Base-by-base conservation (phyloP, 1,284 basidiomycete species). In the Heliocybe sulcata region DNA sequence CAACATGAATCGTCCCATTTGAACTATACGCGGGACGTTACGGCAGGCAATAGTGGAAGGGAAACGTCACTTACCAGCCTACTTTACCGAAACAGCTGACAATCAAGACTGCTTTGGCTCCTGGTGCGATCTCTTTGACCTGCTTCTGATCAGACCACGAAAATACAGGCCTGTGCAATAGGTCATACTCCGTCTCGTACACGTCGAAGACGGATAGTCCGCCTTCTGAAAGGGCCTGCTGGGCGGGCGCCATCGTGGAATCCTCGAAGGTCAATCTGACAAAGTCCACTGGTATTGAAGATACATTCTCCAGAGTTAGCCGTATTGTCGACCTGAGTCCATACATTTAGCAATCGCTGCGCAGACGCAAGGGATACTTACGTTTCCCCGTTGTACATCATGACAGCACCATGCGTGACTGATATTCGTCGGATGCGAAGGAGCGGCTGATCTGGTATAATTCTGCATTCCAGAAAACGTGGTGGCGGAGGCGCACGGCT, bases 301-400 rank as follows among this genome's bases (percentile, higher is more conserved):
- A 95, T 2, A 90, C 82, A 64, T 99, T 99, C 67, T 94, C 90
- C 11, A 99, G 72, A 0, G 88, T 92, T 52, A 98, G 77, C 2
- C 86, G 85, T 52, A 98, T 85, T 0, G 73, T 82, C 1, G 89
- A 88, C 63, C 93, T 96, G 60, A 22, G 53, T 20, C 33, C 3
- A 53, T 51, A 38, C 22, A 49, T 54, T 65, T 56, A 55, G 55
- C 20, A 56, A 26, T 6, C 25, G 25, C 45, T 27, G 53, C n/a
- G 20, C 26, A 50, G 16, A 16, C 20, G n/a, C 9, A 35, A 29
- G 50, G n/a, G 31, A 27, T 2, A 72, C 83, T 58, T 59, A 93
- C 90, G 72, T 83, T 75, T 99, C 96, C 45, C 96, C 96, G 54
- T 96, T 84, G 65, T 94, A 96, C 53, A 99, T 73, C 88, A 96